These are phyloP conservation scores for Termitomyces sp. DNA, from an alignment of 768 basidiomycete species.

Conservation along the genomic window DNA sequence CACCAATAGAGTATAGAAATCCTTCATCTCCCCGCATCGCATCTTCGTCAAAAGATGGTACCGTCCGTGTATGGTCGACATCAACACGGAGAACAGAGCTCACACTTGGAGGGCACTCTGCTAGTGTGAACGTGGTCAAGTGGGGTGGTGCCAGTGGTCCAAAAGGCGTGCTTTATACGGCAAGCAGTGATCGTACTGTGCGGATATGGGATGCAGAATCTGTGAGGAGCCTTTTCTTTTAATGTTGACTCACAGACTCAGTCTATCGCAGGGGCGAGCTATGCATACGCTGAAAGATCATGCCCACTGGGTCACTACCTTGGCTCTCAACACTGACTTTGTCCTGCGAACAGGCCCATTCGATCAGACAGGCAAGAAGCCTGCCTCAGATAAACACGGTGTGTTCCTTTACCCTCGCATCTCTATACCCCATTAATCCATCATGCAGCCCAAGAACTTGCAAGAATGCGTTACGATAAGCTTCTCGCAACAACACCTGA, in stretches of 20 bases:
- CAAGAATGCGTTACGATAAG: constrained; percentile 72
- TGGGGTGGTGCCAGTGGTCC: constrained; percentile 85
- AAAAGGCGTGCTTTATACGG: constrained; percentile 86
- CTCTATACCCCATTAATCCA: neutral
- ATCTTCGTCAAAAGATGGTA: constrained; percentile 94
- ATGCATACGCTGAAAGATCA: constrained; percentile 89
- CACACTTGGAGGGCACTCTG: constrained; percentile 89
- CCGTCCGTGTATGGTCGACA: constrained; percentile 92
- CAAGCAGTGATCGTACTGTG: constrained; percentile 91
- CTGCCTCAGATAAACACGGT: constrained; percentile 84
- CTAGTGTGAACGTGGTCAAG: constrained; percentile 90
- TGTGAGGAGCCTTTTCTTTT: constrained; percentile 34
- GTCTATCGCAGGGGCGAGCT: constrained; percentile 62
- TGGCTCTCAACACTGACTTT: constrained; percentile 94
- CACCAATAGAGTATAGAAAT: constrained; percentile 48
- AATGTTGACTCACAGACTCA: neutral
- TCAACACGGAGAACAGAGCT: constrained; percentile 70
- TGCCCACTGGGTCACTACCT: constrained; percentile 98
- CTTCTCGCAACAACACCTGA: constrained; percentile 68
- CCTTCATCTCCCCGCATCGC: constrained; percentile 78
- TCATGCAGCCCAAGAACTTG: constrained; percentile 66
- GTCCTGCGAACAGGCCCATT: constrained; percentile 88
- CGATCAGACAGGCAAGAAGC: constrained; percentile 80
- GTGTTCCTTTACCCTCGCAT: constrained; percentile 7
- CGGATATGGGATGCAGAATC: constrained; percentile 88